Percentiles rank a stretch among this genome's conserved stretches.
These are phyloP conservation scores for Epithele typhae DNA, from an alignment of 768 basidiomycete species.

Conservation along the genomic window DNA sequence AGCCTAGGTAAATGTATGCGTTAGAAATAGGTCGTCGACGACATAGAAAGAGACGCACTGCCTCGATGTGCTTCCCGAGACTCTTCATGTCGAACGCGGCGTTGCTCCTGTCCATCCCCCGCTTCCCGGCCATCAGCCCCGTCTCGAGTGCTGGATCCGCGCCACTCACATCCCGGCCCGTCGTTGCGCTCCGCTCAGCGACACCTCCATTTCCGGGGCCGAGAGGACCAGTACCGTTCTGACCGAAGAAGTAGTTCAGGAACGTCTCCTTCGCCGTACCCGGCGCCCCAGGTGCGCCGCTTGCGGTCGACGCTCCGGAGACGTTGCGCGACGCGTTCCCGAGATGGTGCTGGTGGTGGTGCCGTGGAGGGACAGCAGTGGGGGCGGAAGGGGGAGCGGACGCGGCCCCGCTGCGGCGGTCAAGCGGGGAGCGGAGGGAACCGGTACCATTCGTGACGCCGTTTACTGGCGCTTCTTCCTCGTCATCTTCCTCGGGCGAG, in stretches of 20 bases:
- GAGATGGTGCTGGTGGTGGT: constrained; percentile 27
- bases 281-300: constrained; percentile 18
- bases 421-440: constrained; percentile 59
- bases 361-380: constrained; percentile 20
- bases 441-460: constrained; percentile 49
- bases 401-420: constrained; percentile 34
- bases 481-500: constrained; percentile 62
- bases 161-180: constrained; percentile 63
- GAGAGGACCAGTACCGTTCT: constrained; percentile 75
- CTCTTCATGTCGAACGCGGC: constrained; percentile 99
- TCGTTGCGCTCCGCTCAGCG: constrained; percentile 40
- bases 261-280: constrained; percentile 83
- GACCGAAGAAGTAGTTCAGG: constrained; percentile 97
- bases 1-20: constrained; percentile 30
- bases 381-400: constrained; percentile 30
- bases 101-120: constrained; percentile 65
- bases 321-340: constrained; percentile 17
- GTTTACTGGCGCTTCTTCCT: constrained; percentile 53
- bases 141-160: constrained; percentile 45
- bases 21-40: neutral
- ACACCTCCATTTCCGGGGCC: constrained; percentile 54
- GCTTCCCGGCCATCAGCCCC: constrained; percentile 65
- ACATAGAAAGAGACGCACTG: constrained; percentile 56
- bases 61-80: constrained; percentile 94
- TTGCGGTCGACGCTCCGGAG: constrained; percentile 3